Evolutionary conservation across 768 basidiomycete genomes (phyloP).

Genomic region (Strobilomyces dryophilus): DNA sequence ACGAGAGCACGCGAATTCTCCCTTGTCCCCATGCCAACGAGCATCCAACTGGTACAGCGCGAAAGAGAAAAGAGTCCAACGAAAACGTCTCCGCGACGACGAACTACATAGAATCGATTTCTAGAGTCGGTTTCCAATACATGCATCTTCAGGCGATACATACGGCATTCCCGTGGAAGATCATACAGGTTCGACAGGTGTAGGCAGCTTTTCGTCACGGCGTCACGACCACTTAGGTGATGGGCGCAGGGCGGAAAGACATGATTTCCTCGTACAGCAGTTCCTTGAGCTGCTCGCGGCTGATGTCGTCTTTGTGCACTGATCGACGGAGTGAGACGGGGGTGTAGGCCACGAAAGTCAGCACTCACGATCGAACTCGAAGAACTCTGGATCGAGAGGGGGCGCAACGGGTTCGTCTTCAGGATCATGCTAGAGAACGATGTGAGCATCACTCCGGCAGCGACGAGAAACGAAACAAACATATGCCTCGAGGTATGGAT

Average conservation of each 20-base stretch:
- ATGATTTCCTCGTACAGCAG: conserved; percentile 94
- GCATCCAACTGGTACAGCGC: too few relatives aligned
- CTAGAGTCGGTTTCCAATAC: background rate
- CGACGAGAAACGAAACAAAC: conserved; percentile 37
- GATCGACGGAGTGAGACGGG: background rate
- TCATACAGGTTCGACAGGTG: background rate
- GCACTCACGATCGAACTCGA: conserved; percentile 88
- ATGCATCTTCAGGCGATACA: conserved; percentile 6
- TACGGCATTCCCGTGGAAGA: conserved; percentile 1
- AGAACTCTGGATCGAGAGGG: conserved; percentile 94
- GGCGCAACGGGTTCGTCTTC: conserved; percentile 96
- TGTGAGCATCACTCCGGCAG: conserved; percentile 2
- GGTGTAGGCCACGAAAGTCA: background rate
- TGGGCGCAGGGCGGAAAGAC: conserved; percentile 70
- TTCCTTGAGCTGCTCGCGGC: conserved; percentile 92
- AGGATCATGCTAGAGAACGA: conserved; percentile 69
- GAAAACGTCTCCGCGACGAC: background rate
- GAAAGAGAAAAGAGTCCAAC: background rate
- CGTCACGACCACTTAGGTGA: conserved; percentile 29
- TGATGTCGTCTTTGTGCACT: conserved; percentile 96
- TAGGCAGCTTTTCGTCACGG: background rate
- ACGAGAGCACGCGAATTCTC: too few relatives aligned
- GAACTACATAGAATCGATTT: background rate
- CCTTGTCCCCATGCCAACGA: too few relatives aligned
- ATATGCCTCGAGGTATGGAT: conserved; percentile 93